Base-by-base conservation (phyloP, 2,329 filamentous ascomycete genomes). In the Podosphaera fusca region DNA sequence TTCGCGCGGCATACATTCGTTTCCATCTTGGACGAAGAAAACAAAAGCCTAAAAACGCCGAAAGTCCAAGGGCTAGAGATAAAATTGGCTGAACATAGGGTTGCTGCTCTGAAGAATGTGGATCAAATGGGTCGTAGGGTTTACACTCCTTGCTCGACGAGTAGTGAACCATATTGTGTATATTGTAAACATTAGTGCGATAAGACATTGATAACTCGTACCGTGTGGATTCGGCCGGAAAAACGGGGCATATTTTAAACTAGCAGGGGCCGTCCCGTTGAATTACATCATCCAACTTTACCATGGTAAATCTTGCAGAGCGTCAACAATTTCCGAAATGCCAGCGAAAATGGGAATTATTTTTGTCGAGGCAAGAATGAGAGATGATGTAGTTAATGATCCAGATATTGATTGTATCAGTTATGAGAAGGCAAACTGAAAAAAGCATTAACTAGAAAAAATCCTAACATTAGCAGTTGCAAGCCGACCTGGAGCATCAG, bases 11-110 rank as follows among this genome's bases (percentile, higher is more conserved):
- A 68, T 96, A 98, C 0, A 98, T 77, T 30, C 82, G 77, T 54
- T 86, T 84, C 92, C 92, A 98, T 80, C 87, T 81, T 61, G 89
- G 88, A 54, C 92, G 84, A 33, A 98, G 74, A 53, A 88, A 73
- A 67, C 86, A 92, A 63, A 94, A 94, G 29, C 79, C 73, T 36
- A 88, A 60, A 64, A 92, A 87, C 36, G 85, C 85, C 4, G 76
- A 74, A 49, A 84, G 61, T 36, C 87, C 87, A 40, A 94, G 73
- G 4, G 76, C 71, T 47, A 85, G 67, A 6, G 87, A 90, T 63
- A 94, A 74, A 59, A 81, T 75, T 55, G 88, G 76, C 71, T 94
- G 87, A 57, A 82, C 78, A 35, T 61, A 61, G 46, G 64, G 64
- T 56, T 67, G 59, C 21, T 59, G 62, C 56, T 64, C 61, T 35